A percentile compares a stretch with the other conserved stretches of the same genome.
phyloP scores from a whole-genome alignment of 345 rosid species.

The Anacardium occidentale region DNA sequence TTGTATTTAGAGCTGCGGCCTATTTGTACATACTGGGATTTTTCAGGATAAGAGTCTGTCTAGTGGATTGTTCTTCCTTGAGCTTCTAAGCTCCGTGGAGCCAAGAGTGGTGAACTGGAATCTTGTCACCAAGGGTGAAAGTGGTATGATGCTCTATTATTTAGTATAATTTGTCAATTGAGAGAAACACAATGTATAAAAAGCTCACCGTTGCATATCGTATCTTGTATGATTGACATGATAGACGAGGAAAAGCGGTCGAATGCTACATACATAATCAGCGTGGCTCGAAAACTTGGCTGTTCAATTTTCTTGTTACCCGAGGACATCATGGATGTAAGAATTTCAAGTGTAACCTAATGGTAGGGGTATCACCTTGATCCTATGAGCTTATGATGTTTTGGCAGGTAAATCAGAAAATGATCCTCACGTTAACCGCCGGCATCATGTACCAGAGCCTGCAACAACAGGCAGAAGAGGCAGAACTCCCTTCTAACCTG shows the following conservation, averaged over 20 bases:
- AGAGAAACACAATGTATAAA: slow-evolving; percentile 2
- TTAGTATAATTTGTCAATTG: too few species aligned
- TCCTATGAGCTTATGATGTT: neutral
- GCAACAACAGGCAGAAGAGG: slow-evolving; percentile 52
- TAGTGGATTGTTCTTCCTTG: slow-evolving; percentile 78
- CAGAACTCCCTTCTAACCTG: slow-evolving; percentile 35
- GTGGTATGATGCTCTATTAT: slow-evolving; percentile 40
- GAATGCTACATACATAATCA: slow-evolving; percentile 92
- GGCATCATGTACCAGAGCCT: slow-evolving; percentile 93
- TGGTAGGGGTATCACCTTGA: too few species aligned
- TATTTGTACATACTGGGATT: neutral
- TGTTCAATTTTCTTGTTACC: slow-evolving; percentile 97
- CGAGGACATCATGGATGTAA: slow-evolving; percentile 94
- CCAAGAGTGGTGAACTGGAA: slow-evolving; percentile 97
- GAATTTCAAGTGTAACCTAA: neutral
- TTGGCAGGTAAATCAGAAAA: slow-evolving; percentile 89
- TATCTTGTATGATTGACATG: slow-evolving; percentile 18
- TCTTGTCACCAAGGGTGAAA: slow-evolving; percentile 93
- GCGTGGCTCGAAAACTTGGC: slow-evolving; percentile 92
- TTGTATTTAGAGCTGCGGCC: neutral
- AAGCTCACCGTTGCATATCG: neutral
- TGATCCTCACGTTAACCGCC: slow-evolving; percentile 80
- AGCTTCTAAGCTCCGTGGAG: slow-evolving; percentile 84
- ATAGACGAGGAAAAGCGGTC: slow-evolving; percentile 88
- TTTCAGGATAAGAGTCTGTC: slow-evolving; percentile 82